Base-by-base conservation (phyloP, 2,329 filamentous ascomycete genomes). In the Fusarium sp. region DNA sequence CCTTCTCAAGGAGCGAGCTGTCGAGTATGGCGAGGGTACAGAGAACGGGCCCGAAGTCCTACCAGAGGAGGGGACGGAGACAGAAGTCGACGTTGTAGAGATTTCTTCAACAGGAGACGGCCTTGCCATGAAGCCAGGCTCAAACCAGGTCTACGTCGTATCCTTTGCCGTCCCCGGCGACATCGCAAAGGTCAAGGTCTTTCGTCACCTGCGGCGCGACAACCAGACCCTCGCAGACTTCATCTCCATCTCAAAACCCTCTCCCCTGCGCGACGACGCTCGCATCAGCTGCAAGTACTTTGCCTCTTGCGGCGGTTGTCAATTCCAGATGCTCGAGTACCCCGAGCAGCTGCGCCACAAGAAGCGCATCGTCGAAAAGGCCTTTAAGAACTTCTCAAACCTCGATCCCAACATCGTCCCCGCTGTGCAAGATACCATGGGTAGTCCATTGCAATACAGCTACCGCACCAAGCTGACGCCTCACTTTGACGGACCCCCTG, bases 381-480 rank as follows among this genome's bases (percentile, higher is more conserved):
- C 95, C 8, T 99, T 91, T 79, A 83, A 81, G 60, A 94, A 97
- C 79, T 99, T 98, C 77, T 96, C 93, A 13, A 87, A 92, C 58
- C 82, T 99, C 7, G 82, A 90, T 1, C 85, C 90, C 0, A 87
- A 90, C 56, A 80, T 90, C 17, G 81, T 98, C 2, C 95, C 95
- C 2, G 72, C 83, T 3, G 84, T 98, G 52, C 84, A 83, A 45
- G 90, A 96, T 64, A 99, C 95, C 9, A 93, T 97, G 70, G 91
- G 90, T 43, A 96, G 92, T 37, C 95, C 95, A 3, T 77, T 97
- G 60, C 88, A 96, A 76, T 98, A 96, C 76, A 91, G 89, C 53
- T 99, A 99, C 80, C 87, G 95, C 49, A 99, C 95, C 17, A 99
- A 99, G 78, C 83, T 99, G 65, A 99, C 95, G 15, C 95, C 95